These are phyloP conservation scores for Hypoxylon sp. DNA, from an alignment of 2,329 filamentous ascomycete species.

Conservation along the genomic window DNA sequence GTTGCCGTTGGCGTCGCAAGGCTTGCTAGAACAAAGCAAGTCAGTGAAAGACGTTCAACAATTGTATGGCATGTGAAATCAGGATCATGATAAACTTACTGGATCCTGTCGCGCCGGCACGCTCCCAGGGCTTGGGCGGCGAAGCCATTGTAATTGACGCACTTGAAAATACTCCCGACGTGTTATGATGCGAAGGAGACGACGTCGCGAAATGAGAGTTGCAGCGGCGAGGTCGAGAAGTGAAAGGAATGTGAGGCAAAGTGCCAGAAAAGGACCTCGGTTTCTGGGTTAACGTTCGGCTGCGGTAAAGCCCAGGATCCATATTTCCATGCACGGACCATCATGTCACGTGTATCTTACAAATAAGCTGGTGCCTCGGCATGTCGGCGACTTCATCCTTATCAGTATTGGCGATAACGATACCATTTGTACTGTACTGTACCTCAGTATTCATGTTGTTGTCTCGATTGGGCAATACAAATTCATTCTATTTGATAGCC, in stretches of 20 bases:
- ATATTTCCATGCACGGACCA: constrained; percentile 10
- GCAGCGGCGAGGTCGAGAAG: neutral
- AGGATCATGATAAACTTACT: constrained; percentile 58
- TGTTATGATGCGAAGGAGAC: neutral
- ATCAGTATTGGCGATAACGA: neutral
- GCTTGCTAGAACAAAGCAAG: constrained; percentile 53
- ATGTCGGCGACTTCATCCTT: neutral
- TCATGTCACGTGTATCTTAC: neutral
- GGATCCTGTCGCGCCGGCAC: constrained; percentile 71
- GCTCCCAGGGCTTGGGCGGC: constrained; percentile 98
- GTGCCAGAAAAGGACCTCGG: constrained; percentile 31
- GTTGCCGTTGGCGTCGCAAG: constrained; percentile 58
- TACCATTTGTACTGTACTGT: too few species aligned
- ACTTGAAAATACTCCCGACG: constrained; percentile 26
- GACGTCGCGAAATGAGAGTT: constrained; percentile 6
- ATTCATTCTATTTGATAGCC: too few species aligned
- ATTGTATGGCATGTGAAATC: constrained; percentile 32
- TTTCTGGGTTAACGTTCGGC: constrained; percentile 11
- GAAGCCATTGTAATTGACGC: constrained; percentile 69
- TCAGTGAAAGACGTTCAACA: neutral
- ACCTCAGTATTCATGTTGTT: too few species aligned
- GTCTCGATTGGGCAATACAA: neutral
- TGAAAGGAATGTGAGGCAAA: constrained; percentile 12
- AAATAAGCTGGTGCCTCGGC: neutral
- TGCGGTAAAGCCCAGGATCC: constrained; percentile 22